A percentile compares a stretch with the other conserved stretches of the same genome.
Conservation (phyloP, 306 rosid genomes). For the Acacia melanoxylon region DNA sequence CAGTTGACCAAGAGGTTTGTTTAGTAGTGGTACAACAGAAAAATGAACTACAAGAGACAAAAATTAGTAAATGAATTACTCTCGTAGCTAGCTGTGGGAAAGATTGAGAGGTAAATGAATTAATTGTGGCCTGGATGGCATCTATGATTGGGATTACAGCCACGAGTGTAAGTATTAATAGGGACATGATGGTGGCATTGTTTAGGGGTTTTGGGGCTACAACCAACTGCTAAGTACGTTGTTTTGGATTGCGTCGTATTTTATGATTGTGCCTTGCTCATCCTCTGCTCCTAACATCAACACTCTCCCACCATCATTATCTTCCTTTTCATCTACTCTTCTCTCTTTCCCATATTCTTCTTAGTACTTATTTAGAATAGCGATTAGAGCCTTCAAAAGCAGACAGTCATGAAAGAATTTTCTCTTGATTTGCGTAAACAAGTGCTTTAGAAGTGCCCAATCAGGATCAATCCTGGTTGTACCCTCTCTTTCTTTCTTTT, state of each 20-base stretch:
- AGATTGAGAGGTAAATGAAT: too few species aligned
- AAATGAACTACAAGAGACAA: too few species aligned
- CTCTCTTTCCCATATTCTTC: not conserved
- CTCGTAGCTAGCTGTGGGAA: too few species aligned
- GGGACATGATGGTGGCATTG: not conserved
- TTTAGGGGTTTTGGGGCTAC: not conserved
- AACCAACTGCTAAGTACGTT: too few species aligned
- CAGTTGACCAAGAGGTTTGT: not conserved
- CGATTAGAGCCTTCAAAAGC: too few species aligned
- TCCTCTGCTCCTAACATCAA: not conserved
- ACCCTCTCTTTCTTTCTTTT: too few species aligned
- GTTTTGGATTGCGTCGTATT: not conserved
- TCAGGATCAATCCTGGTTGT: accelerated
- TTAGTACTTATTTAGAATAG: too few species aligned
- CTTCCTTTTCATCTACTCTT: not conserved
- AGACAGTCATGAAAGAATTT: too few species aligned
- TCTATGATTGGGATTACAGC: not conserved
- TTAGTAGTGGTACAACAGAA: too few species aligned
- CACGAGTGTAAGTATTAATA: not conserved
- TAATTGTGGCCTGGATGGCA: not conserved
- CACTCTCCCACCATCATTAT: not conserved
- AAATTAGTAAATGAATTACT: too few species aligned
- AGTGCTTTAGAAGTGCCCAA: too few species aligned
- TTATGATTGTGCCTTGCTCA: not conserved
- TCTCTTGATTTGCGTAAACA: too few species aligned